A percentile compares a stretch with the other conserved stretches of the same genome.
Evolutionary conservation across 2,329 filamentous ascomycete species (phyloP).

Genomic region (Cladobotryum mycophilum): DNA sequence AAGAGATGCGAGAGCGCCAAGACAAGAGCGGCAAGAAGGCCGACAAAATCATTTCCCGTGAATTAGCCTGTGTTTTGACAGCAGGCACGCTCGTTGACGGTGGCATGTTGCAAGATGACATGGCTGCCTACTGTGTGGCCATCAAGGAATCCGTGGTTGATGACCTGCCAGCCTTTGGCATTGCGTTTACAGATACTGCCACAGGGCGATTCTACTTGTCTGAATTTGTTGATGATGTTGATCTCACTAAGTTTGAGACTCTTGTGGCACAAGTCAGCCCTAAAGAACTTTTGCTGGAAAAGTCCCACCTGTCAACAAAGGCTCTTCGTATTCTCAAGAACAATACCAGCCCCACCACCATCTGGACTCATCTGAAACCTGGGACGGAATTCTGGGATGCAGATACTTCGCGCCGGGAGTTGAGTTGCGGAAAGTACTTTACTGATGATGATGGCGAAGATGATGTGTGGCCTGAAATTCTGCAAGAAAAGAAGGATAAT

Average conservation of each 20-base stretch:
- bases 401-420: conserved; percentile 72
- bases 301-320: conserved; percentile 78
- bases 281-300: conserved; percentile 84
- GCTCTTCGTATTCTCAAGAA: conserved; percentile 91
- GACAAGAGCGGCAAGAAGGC: conserved; percentile 60
- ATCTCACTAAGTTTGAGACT: conserved; percentile 95
- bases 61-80: conserved; percentile 86
- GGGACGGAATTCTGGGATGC: conserved; percentile 87
- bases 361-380: conserved; percentile 91
- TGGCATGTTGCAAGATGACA: conserved; percentile 95
- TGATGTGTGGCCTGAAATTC: conserved; percentile 66
- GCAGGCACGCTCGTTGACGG: conserved; percentile 90
- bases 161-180: conserved; percentile 75
- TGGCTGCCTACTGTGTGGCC: conserved; percentile 91
- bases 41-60: conserved; percentile 88
- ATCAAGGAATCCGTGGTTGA: conserved; percentile 79
- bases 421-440: conserved; percentile 78
- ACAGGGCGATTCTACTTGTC: conserved; percentile 94
- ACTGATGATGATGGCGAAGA: conserved; percentile 49
- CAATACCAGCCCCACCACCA: conserved; percentile 83
- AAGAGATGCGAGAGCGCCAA: conserved; percentile 96
- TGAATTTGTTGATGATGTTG: conserved; percentile 83
- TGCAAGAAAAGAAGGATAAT: conserved; percentile 68
- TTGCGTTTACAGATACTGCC: conserved; percentile 91
- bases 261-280: conserved; percentile 89